Percentiles rank a stretch among this genome's conserved stretches.
Conservation (phyloP, 371 early-diverging fungal species). For the Circinella minor region DNA sequence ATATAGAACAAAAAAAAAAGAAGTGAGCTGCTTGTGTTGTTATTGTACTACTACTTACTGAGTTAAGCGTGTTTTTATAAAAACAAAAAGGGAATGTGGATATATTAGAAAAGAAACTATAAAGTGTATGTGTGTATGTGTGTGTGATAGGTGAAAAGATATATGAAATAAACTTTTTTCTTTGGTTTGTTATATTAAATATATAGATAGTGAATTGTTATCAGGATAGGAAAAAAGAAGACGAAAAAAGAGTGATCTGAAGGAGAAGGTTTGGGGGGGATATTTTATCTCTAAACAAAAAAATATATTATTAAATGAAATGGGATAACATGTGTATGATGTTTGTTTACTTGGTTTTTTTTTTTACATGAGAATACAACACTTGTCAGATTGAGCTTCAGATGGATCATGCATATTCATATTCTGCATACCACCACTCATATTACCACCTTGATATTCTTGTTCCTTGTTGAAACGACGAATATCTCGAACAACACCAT, state of each 20-base stretch:
- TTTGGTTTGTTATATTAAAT: too few species aligned
- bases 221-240: too few species aligned
- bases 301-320: too few species aligned
- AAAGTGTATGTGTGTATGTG: not conserved
- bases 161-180: conserved; percentile 1
- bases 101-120: not conserved
- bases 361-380: conserved; percentile 28
- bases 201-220: too few species aligned
- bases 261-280: too few species aligned
- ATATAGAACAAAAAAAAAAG: too few species aligned
- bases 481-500: conserved; percentile 85
- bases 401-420: conserved; percentile 25
- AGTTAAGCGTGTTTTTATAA: not conserved
- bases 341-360: not conserved
- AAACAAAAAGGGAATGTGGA: not conserved
- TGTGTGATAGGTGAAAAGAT: not conserved
- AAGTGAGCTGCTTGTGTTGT: too few species aligned
- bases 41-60: not conserved
- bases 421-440: conserved; percentile 15
- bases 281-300: too few species aligned
- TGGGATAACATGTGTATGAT: too few species aligned
- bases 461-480: conserved; percentile 74
- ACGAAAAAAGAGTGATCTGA: too few species aligned
- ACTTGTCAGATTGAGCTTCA: conserved; percentile 25
- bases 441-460: conserved; percentile 13